Evolutionary conservation across 805 yeast genomes (phyloP), one percentile per base, ranked within the genome.

Genomic region (Kazachstania viticola): DNA sequence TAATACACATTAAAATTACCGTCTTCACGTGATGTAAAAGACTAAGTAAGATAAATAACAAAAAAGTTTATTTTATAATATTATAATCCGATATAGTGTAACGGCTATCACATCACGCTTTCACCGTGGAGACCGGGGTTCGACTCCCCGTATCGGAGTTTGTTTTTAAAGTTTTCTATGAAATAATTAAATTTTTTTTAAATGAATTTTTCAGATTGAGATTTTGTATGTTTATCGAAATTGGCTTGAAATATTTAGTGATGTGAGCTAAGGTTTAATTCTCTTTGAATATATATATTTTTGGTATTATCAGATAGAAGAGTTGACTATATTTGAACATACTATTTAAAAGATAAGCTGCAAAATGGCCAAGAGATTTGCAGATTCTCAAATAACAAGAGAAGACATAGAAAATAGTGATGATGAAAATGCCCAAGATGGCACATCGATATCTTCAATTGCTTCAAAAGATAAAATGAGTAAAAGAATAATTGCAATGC

Each of bases 401-500:
- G 83, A 75, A 34, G 60, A 55, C 18, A 47, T 48, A 4, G 50
- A 46, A 9, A 42, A 44, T 22, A 56, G 51, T 4, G 51, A 50
- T 5, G 61, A 57, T 23, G 60, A 63, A 24, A 67, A 62, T 13
- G 70, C 62, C 4, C 63, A 58, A 7, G 62, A 42, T 11, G 40
- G 37, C n/a, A 44, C 33, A 11, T 21, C 56, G 28, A 43, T 47
- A 5, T 39, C 49, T 23, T 84, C 88, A 0, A 49, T 40, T 29
- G 91, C 94, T 0, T 64, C 80, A 1, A 62, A 69, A 3, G 73
- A 65, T 4, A 75, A 72, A 5, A 54, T 84, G 68, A 71, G 84
- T 17, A 66, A 60, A 34, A 65, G 95, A 46, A 79, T 74, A 60
- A 79, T 82, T 35, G 68, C 81, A 17, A 63, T 68, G 46, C 79